These are phyloP conservation scores for Metarhizium sp. DNA, from an alignment of 2,329 filamentous ascomycete genomes.

Conservation along the genomic window DNA sequence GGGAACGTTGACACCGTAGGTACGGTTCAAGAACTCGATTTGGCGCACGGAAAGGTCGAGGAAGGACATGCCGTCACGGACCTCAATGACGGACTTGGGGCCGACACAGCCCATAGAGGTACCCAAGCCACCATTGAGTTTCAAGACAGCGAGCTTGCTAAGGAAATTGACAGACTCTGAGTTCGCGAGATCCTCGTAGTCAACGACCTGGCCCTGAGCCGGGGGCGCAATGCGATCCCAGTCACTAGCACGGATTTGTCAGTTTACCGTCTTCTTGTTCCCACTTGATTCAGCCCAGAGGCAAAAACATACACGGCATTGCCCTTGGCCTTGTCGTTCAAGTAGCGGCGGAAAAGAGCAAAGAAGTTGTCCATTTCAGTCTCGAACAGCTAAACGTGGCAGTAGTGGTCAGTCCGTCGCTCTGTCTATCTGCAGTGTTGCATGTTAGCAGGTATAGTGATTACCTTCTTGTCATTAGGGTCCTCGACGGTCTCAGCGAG, in stretches of 20 bases:
- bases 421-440: background rate
- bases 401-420: background rate
- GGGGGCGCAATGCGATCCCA: conserved; percentile 97
- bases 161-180: conserved; percentile 88
- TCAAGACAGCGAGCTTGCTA: conserved; percentile 94
- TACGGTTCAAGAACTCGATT: conserved; percentile 98
- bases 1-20: conserved; percentile 92
- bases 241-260: conserved; percentile 46
- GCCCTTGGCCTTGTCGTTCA: conserved; percentile 98
- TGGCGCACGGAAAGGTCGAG: conserved; percentile 96
- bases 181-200: conserved; percentile 85
- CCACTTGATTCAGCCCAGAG: background rate
- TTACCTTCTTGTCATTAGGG: conserved; percentile 72
- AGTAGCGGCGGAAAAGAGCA: conserved; percentile 91
- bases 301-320: conserved; percentile 60
- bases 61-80: conserved; percentile 99
- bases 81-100: conserved; percentile 98
- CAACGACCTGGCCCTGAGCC: conserved; percentile 85
- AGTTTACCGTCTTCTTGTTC: background rate
- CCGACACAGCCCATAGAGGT: conserved; percentile 99
- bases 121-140: conserved; percentile 98
- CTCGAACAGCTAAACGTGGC: conserved; percentile 67
- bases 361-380: conserved; percentile 99
- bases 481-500: conserved; percentile 86
- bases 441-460: conserved; percentile 5